Evolutionary conservation across 1,284 basidiomycete species (phyloP).

Genomic region (Hymenochaete sp.): DNA sequence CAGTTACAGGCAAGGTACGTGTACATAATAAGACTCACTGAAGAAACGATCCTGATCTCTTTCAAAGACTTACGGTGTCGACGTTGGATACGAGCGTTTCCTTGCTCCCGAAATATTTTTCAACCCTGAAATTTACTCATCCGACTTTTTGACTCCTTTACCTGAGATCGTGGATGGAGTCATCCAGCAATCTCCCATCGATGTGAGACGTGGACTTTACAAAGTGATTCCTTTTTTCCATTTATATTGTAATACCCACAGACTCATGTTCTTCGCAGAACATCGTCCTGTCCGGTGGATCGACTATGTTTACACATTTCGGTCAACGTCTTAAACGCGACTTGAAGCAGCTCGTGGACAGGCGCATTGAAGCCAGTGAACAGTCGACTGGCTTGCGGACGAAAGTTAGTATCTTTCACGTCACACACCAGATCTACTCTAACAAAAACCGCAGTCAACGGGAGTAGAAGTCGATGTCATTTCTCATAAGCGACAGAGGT

Average conservation of each 20-base stretch:
- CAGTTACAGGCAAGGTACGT: slow-evolving; percentile 83
- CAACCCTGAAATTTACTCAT: slow-evolving; percentile 98
- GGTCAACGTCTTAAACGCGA: slow-evolving; percentile 93
- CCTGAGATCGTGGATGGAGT: slow-evolving; percentile 96
- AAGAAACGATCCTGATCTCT: not conserved
- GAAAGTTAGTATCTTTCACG: slow-evolving; percentile 28
- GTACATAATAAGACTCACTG: not conserved
- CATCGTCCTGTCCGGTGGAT: slow-evolving; percentile 92
- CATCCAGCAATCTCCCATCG: slow-evolving; percentile 94
- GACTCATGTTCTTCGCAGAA: slow-evolving; percentile 42
- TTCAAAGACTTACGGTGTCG: slow-evolving; percentile 75
- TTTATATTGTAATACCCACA: not conserved
- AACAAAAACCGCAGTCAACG: slow-evolving; percentile 53
- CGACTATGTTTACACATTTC: slow-evolving; percentile 98
- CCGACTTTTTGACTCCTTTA: slow-evolving; percentile 95
- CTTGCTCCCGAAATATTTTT: slow-evolving; percentile 99
- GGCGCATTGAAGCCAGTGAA: slow-evolving; percentile 75
- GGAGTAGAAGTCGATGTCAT: slow-evolving; percentile 97
- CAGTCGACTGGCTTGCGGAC: slow-evolving; percentile 68
- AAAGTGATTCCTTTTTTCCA: slow-evolving; percentile 46
- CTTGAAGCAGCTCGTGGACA: slow-evolving; percentile 89
- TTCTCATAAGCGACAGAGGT: slow-evolving; percentile 95
- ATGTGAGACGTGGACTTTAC: slow-evolving; percentile 89
- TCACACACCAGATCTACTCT: slow-evolving; percentile 2
- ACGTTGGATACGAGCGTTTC: slow-evolving; percentile 98